These are phyloP conservation scores for Chrysoporthe cubensis DNA, from an alignment of 2,329 filamentous ascomycete species.

Conservation along the genomic window DNA sequence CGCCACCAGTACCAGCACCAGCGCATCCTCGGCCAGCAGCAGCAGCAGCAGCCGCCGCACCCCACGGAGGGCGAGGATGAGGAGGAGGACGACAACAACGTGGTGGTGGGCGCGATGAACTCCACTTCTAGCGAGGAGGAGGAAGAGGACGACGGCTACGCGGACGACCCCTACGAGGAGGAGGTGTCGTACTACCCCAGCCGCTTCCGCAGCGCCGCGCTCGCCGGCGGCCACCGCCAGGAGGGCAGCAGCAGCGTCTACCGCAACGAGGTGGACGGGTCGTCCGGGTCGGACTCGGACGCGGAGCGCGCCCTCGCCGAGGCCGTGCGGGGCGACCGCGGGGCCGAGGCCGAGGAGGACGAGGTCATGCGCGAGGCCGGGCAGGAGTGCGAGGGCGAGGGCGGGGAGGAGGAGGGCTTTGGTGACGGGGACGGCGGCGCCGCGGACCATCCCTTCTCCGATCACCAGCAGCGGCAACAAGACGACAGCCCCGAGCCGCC, in stretches of 20 bases:
- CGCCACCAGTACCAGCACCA: background rate
- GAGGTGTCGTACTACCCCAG: conserved; percentile 26
- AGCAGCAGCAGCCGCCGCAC: conserved; percentile 7
- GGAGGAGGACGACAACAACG: conserved; percentile 12
- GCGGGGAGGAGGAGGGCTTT: background rate
- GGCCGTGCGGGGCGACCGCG: conserved; percentile 6
- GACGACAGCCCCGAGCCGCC: conserved; percentile 15
- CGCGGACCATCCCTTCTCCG: conserved; percentile 1
- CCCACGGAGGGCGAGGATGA: conserved; percentile 35
- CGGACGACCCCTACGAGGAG: conserved; percentile 19
- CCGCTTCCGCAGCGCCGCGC: conserved; percentile 18
- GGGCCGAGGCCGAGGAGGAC: background rate
- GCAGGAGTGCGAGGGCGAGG: conserved; percentile 2
- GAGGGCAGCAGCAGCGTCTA: conserved; percentile 23
- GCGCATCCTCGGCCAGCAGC: conserved; percentile 7
- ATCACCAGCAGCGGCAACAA: background rate
- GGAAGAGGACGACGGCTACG: conserved; percentile 10
- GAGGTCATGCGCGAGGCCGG: conserved; percentile 19
- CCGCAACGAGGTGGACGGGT: conserved; percentile 27
- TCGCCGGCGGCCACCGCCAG: conserved; percentile 7
- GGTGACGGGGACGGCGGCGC: background rate
- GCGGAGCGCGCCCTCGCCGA: conserved; percentile 8
- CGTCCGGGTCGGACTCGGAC: conserved; percentile 13
- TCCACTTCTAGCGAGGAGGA: conserved; percentile 36
- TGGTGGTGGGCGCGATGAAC: conserved; percentile 18